Evolutionary conservation across 2,329 filamentous ascomycete genomes (phyloP).

Genomic region (Rhinocladiella similis): DNA sequence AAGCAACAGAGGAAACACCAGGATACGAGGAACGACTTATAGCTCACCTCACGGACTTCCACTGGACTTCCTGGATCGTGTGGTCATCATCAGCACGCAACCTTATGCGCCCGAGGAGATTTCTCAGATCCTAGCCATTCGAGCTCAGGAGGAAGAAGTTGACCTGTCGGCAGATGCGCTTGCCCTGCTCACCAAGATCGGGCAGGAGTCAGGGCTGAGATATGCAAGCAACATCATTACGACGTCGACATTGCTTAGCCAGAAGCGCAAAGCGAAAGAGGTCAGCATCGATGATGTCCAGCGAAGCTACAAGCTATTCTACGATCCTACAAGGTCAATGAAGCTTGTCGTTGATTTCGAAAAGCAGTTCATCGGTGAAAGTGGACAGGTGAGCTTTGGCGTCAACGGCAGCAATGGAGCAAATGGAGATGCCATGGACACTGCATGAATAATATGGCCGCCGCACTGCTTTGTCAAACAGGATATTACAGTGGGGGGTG

Average conservation of each 20-base stretch:
- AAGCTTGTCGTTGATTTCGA: constrained; percentile 89
- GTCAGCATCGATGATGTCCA: constrained; percentile 87
- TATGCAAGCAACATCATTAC: constrained; percentile 99
- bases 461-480: neutral
- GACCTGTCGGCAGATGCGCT: constrained; percentile 88
- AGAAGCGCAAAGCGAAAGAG: constrained; percentile 82
- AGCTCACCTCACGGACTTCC: constrained; percentile 90
- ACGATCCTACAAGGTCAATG: constrained; percentile 82
- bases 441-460: constrained; percentile 48
- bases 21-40: constrained; percentile 92
- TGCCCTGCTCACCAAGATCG: constrained; percentile 92
- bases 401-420: constrained; percentile 38
- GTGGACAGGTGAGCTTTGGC: constrained; percentile 74
- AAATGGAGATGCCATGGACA: constrained; percentile 68
- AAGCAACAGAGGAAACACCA: constrained; percentile 88
- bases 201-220: constrained; percentile 83
- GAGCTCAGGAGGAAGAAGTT: constrained; percentile 93
- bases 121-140: constrained; percentile 85
- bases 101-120: constrained; percentile 82
- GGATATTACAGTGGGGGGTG: neutral
- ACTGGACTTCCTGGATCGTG: constrained; percentile 91
- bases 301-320: constrained; percentile 91
- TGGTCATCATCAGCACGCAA: constrained; percentile 94
- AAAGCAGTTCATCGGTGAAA: constrained; percentile 87
- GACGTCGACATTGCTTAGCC: constrained; percentile 81